A percentile compares a stretch with the other conserved stretches of the same genome.
These are phyloP conservation scores for Austroboletus festivus DNA, from an alignment of 768 basidiomycete genomes.

Conservation along the genomic window DNA sequence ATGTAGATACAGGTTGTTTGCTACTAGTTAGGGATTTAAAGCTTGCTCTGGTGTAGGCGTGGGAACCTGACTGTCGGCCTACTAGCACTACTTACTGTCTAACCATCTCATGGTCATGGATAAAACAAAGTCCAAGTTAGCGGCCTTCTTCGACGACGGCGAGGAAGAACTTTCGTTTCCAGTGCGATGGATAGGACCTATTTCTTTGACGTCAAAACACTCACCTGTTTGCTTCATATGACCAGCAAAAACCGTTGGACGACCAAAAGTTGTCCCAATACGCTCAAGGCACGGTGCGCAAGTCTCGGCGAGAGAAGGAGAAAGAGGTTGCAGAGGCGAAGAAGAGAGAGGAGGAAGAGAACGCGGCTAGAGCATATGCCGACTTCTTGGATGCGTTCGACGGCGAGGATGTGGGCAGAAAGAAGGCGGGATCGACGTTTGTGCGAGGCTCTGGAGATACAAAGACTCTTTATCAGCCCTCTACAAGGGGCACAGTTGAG, in stretches of 20 bases:
- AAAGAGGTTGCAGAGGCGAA: constrained; percentile 90
- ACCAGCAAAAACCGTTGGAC: constrained; percentile 82
- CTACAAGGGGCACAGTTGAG: constrained; percentile 30
- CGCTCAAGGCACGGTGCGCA: constrained; percentile 79
- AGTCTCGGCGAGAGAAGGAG: constrained; percentile 90
- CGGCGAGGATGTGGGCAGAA: constrained; percentile 55
- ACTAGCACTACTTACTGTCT: constrained; percentile 3
- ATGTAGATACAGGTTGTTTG: constrained; percentile 44
- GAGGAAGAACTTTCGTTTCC: constrained; percentile 84
- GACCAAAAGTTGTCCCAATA: constrained; percentile 85
- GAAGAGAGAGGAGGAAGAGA: constrained; percentile 77
- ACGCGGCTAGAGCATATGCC: constrained; percentile 73
- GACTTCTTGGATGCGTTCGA: constrained; percentile 87
- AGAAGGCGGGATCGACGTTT: constrained; percentile 53
- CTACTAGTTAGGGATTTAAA: no score
- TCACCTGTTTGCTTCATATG: constrained; percentile 55
- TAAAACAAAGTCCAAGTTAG: constrained; percentile 48
- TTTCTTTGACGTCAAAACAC: constrained; percentile 47
- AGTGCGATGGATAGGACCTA: constrained; percentile 85
- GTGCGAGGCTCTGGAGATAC: constrained; percentile 52
- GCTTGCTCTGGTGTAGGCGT: no score
- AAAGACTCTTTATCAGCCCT: constrained; percentile 41
- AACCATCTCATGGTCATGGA: no score
- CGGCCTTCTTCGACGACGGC: constrained; percentile 81
- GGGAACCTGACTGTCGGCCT: constrained; percentile 18